These are phyloP conservation scores for Yamadazyma conglobata DNA, from an alignment of 1,139 yeast genomes.

Conservation along the genomic window DNA sequence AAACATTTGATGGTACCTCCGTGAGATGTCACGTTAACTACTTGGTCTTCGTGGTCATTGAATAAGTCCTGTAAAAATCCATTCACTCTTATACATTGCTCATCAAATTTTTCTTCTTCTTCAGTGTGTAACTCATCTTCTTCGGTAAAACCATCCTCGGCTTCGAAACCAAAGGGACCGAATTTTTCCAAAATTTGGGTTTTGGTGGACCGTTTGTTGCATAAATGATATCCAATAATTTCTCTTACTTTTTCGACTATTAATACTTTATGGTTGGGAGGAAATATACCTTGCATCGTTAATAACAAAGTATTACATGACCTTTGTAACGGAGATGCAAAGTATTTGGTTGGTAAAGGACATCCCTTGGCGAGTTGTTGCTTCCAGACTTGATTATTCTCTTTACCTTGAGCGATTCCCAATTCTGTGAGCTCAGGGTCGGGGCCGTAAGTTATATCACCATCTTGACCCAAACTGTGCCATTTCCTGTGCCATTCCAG, in stretches of 20 bases:
- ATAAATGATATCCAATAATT: slow-evolving; percentile 64
- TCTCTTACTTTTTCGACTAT: slow-evolving; percentile 61
- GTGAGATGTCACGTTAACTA: slow-evolving; percentile 54
- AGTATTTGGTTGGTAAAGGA: slow-evolving; percentile 53
- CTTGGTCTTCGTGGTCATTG: slow-evolving; percentile 21
- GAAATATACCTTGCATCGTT: slow-evolving; percentile 51
- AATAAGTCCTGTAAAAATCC: slow-evolving; percentile 41
- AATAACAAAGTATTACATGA: slow-evolving; percentile 54
- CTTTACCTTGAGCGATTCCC: slow-evolving; percentile 48
- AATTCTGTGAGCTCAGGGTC: slow-evolving; percentile 61
- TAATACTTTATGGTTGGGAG: slow-evolving; percentile 33
- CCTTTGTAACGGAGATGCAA: slow-evolving; percentile 65
- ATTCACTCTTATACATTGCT: slow-evolving; percentile 49
- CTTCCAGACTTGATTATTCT: slow-evolving; percentile 44
- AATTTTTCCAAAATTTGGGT: slow-evolving; percentile 19
- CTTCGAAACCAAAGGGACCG: slow-evolving; percentile 19
- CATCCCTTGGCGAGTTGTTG: slow-evolving; percentile 46
- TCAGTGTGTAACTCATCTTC: slow-evolving; percentile 43
- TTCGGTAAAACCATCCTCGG: slow-evolving; percentile 43
- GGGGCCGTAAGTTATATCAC: slow-evolving; percentile 60
- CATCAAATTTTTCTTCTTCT: slow-evolving; percentile 23
- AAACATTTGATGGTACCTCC: slow-evolving; percentile 61
- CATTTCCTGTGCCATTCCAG: slow-evolving; percentile 60
- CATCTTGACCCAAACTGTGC: slow-evolving; percentile 55
- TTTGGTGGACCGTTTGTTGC: slow-evolving; percentile 57